Percentiles rank a stretch among this genome's conserved stretches.
These are phyloP conservation scores for Juglanconis juglandina DNA, from an alignment of 2,329 filamentous ascomycete genomes.

Conservation along the genomic window DNA sequence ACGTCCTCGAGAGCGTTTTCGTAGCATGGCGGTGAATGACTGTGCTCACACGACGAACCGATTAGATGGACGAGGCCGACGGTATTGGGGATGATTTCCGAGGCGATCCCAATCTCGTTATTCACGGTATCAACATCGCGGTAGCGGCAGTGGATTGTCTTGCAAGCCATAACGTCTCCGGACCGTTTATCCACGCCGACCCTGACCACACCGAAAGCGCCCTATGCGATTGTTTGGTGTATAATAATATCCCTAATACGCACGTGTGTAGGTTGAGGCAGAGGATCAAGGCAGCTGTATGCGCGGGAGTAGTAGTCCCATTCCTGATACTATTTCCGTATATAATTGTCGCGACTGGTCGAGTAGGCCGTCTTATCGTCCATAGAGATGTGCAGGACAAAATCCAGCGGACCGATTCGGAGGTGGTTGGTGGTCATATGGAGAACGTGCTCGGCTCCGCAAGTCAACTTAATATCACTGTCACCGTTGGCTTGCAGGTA, in stretches of 20 bases:
- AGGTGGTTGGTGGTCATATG: constrained; percentile 1
- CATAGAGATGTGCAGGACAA: not conserved
- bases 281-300: not conserved
- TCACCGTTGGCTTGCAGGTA: not conserved
- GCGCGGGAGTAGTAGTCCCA: not conserved
- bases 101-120: not conserved
- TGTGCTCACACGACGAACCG: not conserved
- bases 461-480: not conserved
- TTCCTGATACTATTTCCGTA: not conserved
- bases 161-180: constrained; percentile 13
- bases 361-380: not conserved
- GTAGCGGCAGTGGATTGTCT: constrained; percentile 8
- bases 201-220: constrained; percentile 16
- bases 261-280: not conserved
- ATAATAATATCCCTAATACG: constrained; percentile 5
- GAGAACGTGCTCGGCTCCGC: not conserved
- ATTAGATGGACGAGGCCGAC: not conserved
- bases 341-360: not conserved
- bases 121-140: not conserved
- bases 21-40: constrained; percentile 5
- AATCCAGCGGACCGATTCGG: constrained; percentile 5
- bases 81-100: not conserved
- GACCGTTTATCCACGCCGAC: constrained; percentile 11
- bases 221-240: constrained; percentile 13
- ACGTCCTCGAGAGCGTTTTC: not conserved